Conservation (phyloP, 352 stramenopile species). For the Aphanomyces stellatus region DNA sequence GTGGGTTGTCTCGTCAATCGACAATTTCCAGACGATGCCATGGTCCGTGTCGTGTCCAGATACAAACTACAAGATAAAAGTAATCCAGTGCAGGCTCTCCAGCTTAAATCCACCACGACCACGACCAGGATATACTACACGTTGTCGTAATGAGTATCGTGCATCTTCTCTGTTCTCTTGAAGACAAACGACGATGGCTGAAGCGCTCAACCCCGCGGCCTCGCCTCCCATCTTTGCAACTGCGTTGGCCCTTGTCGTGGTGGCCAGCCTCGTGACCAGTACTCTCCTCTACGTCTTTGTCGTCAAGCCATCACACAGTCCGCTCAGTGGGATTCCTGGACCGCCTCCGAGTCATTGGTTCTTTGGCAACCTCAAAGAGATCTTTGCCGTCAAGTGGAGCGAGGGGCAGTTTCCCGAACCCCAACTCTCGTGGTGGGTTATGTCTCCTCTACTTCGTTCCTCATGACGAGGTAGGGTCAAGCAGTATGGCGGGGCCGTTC, state of each 20-base stretch:
- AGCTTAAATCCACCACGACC: no score
- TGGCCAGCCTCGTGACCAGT: background rate
- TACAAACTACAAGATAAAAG: no score
- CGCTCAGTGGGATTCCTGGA: background rate
- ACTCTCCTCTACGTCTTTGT: constrained; percentile 16
- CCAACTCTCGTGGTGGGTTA: background rate
- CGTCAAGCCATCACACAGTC: background rate
- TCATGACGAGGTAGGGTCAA: background rate
- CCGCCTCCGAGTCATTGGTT: background rate
- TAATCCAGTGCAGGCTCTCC: no score
- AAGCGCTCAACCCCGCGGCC: background rate
- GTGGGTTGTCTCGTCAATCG: no score
- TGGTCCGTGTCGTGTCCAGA: no score
- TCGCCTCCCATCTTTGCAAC: no score
- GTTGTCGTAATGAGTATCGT: no score
- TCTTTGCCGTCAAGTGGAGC: constrained; percentile 9
- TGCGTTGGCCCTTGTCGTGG: background rate
- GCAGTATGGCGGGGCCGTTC: constrained; percentile 5
- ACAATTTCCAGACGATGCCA: no score
- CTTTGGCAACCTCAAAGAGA: constrained; percentile 14
- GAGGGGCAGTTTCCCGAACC: constrained; percentile 11
- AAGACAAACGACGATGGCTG: no score
- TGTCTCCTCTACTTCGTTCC: background rate
- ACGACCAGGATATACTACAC: no score
- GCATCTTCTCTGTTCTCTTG: no score